These are phyloP conservation scores for Syncephalastrum sp. DNA, from an alignment of 371 early-diverging fungal genomes.

Conservation along the genomic window DNA sequence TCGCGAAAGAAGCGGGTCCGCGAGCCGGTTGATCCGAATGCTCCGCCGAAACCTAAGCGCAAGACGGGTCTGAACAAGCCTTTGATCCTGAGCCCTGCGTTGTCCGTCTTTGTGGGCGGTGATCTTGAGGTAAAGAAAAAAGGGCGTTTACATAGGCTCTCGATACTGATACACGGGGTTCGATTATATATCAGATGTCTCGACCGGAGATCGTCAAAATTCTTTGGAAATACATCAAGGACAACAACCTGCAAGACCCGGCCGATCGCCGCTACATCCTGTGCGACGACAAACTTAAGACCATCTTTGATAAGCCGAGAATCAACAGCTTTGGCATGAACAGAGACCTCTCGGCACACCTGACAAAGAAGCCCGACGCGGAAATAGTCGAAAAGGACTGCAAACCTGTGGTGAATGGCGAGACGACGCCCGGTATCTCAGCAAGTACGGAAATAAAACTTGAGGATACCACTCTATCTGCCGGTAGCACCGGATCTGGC, in stretches of 20 bases:
- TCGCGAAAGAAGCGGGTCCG: constrained; percentile 21
- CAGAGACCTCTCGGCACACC: constrained; percentile 51
- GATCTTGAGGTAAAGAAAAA: constrained; percentile 39
- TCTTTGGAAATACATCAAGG: constrained; percentile 62
- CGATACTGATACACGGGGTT: background rate
- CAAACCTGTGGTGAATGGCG: too few species aligned
- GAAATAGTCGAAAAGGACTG: background rate
- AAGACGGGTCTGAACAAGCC: constrained; percentile 55
- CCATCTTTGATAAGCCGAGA: constrained; percentile 50
- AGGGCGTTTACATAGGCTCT: background rate
- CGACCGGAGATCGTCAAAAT: constrained; percentile 56
- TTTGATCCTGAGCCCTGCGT: constrained; percentile 43
- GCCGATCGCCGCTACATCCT: constrained; percentile 53
- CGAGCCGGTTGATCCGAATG: constrained; percentile 43
- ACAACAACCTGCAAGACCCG: constrained; percentile 60
- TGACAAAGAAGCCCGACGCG: constrained; percentile 40
- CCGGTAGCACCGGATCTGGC: too few species aligned
- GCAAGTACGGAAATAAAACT: background rate
- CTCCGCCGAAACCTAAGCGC: constrained; percentile 49
- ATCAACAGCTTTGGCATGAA: constrained; percentile 61
- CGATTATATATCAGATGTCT: constrained; percentile 38
- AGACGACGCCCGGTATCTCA: too few species aligned
- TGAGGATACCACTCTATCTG: background rate
- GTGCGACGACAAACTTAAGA: constrained; percentile 52
- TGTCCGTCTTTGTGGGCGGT: constrained; percentile 50